Conservation (phyloP, 805 yeast genomes). For the Zygosaccharomyces kombuchaensis region DNA sequence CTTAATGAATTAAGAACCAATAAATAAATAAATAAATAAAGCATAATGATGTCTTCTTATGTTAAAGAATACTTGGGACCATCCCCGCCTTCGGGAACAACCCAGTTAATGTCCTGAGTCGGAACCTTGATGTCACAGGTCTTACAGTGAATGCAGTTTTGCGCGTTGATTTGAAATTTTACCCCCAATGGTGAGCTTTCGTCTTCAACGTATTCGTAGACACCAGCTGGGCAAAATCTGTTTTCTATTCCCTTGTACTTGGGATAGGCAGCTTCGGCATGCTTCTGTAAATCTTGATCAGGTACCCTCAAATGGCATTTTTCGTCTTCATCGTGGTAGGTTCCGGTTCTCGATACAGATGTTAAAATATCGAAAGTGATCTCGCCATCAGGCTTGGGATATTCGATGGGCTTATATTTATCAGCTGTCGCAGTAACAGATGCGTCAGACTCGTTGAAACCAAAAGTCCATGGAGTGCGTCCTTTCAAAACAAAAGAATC, state of each 20-base stretch:
- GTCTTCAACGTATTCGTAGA: constrained; percentile 82
- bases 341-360: constrained; percentile 94
- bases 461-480: constrained; percentile 81
- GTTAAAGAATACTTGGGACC: constrained; percentile 95
- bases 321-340: constrained; percentile 93
- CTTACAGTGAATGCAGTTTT: constrained; percentile 97
- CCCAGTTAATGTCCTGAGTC: constrained; percentile 89
- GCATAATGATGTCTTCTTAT: constrained; percentile 24
- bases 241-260: constrained; percentile 82
- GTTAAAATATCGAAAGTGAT: constrained; percentile 89
- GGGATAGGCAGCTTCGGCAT: constrained; percentile 66
- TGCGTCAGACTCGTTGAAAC: constrained; percentile 66
- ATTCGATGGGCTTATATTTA: constrained; percentile 64
- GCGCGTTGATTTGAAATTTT: constrained; percentile 88
- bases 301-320: constrained; percentile 76
- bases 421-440: constrained; percentile 64
- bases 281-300: constrained; percentile 58
- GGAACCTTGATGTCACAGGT: constrained; percentile 98
- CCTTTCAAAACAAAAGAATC: constrained; percentile 79
- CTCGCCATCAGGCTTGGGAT: constrained; percentile 95
- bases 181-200: constrained; percentile 56
- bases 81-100: constrained; percentile 98
- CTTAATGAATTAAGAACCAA: not conserved
- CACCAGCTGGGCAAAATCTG: constrained; percentile 98
- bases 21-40: constrained; percentile 6